A percentile compares a stretch with the other conserved stretches of the same genome.
Evolutionary conservation across 352 stramenopile genomes (phyloP).

Genomic region (Phytophthora quininea): DNA sequence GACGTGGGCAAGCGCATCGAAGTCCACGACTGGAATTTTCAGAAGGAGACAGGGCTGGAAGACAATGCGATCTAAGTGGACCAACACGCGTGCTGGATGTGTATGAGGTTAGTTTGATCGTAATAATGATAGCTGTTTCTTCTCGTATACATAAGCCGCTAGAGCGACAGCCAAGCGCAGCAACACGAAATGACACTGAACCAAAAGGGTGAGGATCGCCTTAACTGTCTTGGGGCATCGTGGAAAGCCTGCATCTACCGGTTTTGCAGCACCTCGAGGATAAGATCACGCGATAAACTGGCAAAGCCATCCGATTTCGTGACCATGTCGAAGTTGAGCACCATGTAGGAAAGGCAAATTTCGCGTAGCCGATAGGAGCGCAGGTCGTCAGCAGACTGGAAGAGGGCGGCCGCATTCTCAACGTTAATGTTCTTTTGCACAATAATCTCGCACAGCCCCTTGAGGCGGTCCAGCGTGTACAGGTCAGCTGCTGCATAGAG

Average conservation of each 20-base stretch:
- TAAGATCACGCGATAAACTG: slow-evolving; percentile 84
- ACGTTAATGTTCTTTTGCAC: slow-evolving; percentile 90
- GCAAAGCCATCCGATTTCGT: slow-evolving; percentile 92
- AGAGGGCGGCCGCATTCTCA: slow-evolving; percentile 86
- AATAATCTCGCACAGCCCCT: slow-evolving; percentile 91
- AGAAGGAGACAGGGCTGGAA: slow-evolving; percentile 53
- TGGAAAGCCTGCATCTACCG: slow-evolving; percentile 49
- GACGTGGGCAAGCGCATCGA: slow-evolving; percentile 82
- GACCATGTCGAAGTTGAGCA: slow-evolving; percentile 91
- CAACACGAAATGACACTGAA: slow-evolving; percentile 29
- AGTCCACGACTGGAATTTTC: slow-evolving; percentile 80
- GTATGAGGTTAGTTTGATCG: neutral
- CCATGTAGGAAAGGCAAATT: slow-evolving; percentile 90
- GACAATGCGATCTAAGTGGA: slow-evolving; percentile 25
- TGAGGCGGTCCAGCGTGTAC: slow-evolving; percentile 95
- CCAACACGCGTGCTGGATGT: neutral
- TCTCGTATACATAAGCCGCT: slow-evolving; percentile 38
- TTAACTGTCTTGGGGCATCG: slow-evolving; percentile 13
- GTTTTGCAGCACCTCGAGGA: slow-evolving; percentile 89
- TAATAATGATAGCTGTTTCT: slow-evolving; percentile 44
- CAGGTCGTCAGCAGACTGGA: slow-evolving; percentile 88
- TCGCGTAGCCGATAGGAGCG: slow-evolving; percentile 84
- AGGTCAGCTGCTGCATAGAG: slow-evolving; percentile 94
- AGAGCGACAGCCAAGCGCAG: slow-evolving; percentile 17
- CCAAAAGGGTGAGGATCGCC: slow-evolving; percentile 22